Conservation (phyloP, 1,284 basidiomycete genomes). For the Apiotrichum siamense region DNA sequence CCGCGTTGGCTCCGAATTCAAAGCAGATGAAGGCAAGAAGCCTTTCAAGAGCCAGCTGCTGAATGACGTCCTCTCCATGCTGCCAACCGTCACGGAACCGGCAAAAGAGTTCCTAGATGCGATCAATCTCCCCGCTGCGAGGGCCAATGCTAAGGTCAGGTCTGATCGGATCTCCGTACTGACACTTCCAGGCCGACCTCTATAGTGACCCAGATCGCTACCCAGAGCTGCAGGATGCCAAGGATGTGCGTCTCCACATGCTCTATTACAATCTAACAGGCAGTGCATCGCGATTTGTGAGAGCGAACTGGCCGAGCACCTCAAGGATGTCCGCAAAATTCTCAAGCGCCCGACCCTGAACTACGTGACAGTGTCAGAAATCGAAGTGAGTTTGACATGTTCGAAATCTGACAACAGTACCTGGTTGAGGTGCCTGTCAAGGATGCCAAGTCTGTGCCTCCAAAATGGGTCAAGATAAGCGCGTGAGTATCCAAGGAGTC, state of each 20-base stretch:
- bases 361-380: slow-evolving; percentile 62
- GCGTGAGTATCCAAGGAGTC: no score
- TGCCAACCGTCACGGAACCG: slow-evolving; percentile 61
- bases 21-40: slow-evolving; percentile 51
- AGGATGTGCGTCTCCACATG: slow-evolving; percentile 40
- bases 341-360: slow-evolving; percentile 70
- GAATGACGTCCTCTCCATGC: slow-evolving; percentile 61
- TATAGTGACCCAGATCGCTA: slow-evolving; percentile 69
- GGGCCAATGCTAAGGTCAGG: slow-evolving; percentile 57
- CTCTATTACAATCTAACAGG: neutral
- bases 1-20: slow-evolving; percentile 65
- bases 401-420: slow-evolving; percentile 51
- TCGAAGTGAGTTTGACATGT: slow-evolving; percentile 55
- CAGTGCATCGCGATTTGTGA: slow-evolving; percentile 52
- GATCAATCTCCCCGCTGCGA: slow-evolving; percentile 62
- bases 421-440: slow-evolving; percentile 69
- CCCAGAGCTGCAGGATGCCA: slow-evolving; percentile 58
- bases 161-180: neutral
- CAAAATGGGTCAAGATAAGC: slow-evolving; percentile 71
- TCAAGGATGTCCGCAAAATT: slow-evolving; percentile 65
- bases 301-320: slow-evolving; percentile 66
- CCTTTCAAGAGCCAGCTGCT: slow-evolving; percentile 63
- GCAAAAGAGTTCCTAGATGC: slow-evolving; percentile 57
- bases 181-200: slow-evolving; percentile 51
- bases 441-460: slow-evolving; percentile 68